Evolutionary conservation across 2,329 filamentous ascomycete species (phyloP).

Genomic region (Aspergillus arachidicola): DNA sequence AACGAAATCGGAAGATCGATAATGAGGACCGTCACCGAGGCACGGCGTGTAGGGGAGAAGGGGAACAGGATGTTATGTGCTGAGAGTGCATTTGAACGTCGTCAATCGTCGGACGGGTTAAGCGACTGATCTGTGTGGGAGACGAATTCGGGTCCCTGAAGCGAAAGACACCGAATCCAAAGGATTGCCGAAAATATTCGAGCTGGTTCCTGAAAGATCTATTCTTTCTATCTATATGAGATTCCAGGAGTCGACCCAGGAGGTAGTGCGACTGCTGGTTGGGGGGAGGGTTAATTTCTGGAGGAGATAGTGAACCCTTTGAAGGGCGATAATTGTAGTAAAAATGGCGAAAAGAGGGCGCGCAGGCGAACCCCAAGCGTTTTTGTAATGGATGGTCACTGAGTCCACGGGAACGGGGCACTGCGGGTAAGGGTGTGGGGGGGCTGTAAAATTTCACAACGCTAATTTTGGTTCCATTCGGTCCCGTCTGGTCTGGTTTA

Average conservation of each 20-base stretch:
- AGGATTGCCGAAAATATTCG: neutral
- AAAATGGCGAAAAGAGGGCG: neutral
- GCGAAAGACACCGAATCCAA: neutral
- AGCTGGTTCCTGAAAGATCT: neutral
- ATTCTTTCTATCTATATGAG: neutral
- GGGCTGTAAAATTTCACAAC: neutral
- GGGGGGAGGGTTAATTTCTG: too few species aligned
- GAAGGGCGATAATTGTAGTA: neutral
- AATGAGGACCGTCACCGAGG: slow-evolving; percentile 46
- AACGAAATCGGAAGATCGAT: slow-evolving; percentile 25
- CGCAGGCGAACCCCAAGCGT: slow-evolving; percentile 1
- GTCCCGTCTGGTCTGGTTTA: neutral
- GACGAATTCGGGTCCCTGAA: slow-evolving; percentile 6
- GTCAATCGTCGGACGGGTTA: slow-evolving; percentile 27
- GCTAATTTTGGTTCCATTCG: neutral
- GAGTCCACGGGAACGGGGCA: neutral
- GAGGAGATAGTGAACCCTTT: neutral
- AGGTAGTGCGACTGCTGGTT: neutral
- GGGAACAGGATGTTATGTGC: slow-evolving; percentile 40
- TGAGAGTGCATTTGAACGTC: slow-evolving; percentile 50
- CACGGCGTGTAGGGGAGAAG: slow-evolving; percentile 45
- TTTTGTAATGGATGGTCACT: slow-evolving; percentile 3
- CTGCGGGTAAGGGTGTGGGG: neutral
- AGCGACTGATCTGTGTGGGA: slow-evolving; percentile 11
- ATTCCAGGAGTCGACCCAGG: neutral